These are phyloP conservation scores for Cyberlindnera subsufficiens DNA, from an alignment of 805 yeast genomes.

Conservation along the genomic window DNA sequence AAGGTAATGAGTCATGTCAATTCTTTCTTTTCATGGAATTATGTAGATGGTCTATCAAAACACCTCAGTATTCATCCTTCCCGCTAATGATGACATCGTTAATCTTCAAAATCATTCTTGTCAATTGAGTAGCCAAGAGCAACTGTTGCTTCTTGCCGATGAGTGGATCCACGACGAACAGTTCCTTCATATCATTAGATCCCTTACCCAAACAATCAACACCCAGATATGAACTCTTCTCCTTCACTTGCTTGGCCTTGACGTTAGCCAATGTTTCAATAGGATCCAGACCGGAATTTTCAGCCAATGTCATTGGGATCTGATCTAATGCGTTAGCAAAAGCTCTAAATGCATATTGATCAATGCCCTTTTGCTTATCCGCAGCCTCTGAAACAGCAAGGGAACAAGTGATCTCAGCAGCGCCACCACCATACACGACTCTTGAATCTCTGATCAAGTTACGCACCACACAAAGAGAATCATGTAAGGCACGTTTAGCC, in stretches of 20 bases:
- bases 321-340: constrained; percentile 87
- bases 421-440: constrained; percentile 99
- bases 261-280: constrained; percentile 82
- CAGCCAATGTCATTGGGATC: constrained; percentile 92
- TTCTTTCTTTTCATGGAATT: too few relatives aligned
- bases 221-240: constrained; percentile 67
- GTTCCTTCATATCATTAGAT: constrained; percentile 86
- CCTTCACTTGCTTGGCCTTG: constrained; percentile 80
- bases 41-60: background rate
- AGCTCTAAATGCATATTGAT: constrained; percentile 96
- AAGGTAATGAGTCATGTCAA: background rate
- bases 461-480: constrained; percentile 94
- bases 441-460: constrained; percentile 87
- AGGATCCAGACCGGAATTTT: constrained; percentile 93
- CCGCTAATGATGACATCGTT: constrained; percentile 94
- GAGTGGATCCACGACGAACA: constrained; percentile 93
- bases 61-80: constrained; percentile 54
- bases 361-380: constrained; percentile 89
- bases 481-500: constrained; percentile 93
- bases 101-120: constrained; percentile 95
- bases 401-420: constrained; percentile 93
- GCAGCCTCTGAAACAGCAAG: constrained; percentile 88
- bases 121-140: constrained; percentile 90
- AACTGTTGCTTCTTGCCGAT: constrained; percentile 97
- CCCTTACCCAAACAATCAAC: constrained; percentile 92